Base-by-base conservation (phyloP, 176 grass and related monocot species). In the Musa beccarii region DNA sequence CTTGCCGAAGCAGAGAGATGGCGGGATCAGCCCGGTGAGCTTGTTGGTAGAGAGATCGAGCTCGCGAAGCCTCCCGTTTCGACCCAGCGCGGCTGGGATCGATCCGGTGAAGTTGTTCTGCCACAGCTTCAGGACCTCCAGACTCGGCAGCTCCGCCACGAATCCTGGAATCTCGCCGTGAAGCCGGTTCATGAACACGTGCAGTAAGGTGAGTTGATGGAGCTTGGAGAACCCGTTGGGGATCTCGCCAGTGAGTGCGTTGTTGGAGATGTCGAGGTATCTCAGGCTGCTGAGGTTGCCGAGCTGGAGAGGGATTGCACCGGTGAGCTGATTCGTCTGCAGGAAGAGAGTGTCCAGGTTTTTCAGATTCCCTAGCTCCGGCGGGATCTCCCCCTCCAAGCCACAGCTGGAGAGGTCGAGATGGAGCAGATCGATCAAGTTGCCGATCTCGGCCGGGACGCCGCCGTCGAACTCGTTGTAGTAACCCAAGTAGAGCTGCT, bases 101-200 rank as follows among this genome's bases (percentile, higher is more conserved):
- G 77, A 65, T 34, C 93, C 93, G 1, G 93, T 96, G 75, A 96
- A 90, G 78, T 96, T 96, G 80, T 96, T 96, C 68, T 96, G 89
- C 93, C 93, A 96, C 66, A 96, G 20, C 82, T 96, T 90, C 15
- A 96, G 85, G 25, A 96, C 93, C 76, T 96, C 93, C 71, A 96
- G 81, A 69, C 22, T 86, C n/a, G 89, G 93, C 70, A 96, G 54
- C 9, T 92, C 85, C 6, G 85, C 93, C 71, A 92, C 15, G 77
- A 96, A 92, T 14, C 74, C 75, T 0, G 93, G 93, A 67, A 96
- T 92, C 73, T 83, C 85, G 0, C 93, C 83, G 76, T 86, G 81
- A 56, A 96, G 86, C 80, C 75, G 84, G 57, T 96, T 96, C 21
- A 90, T 79, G 76, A 96, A 96, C 62, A 96, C 70, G 83, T 96